Conservation (phyloP, 345 rosid genomes). For the Pistacia vera region DNA sequence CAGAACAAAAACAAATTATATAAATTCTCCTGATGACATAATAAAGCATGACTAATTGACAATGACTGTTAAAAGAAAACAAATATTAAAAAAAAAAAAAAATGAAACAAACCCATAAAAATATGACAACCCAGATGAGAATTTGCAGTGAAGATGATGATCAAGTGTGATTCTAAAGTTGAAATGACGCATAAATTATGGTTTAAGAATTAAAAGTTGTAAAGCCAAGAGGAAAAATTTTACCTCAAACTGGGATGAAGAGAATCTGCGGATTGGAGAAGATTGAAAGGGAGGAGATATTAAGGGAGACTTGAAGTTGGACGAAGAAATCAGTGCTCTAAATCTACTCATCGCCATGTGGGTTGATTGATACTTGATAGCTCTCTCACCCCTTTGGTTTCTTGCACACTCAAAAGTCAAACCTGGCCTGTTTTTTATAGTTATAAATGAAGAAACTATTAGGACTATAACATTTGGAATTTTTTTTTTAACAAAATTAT, state of each 20-base stretch:
- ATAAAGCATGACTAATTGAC: neutral
- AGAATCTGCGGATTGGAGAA: slow-evolving; percentile 3
- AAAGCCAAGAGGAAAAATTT: slow-evolving; percentile 1
- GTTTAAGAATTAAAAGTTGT: neutral
- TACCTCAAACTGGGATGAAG: slow-evolving; percentile 33
- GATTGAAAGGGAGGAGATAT: slow-evolving; percentile 6
- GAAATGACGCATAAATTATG: neutral
- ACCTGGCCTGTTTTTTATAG: no score
- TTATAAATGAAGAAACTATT: no score
- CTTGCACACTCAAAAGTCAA: no score
- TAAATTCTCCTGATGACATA: no score
- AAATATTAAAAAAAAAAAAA: neutral
- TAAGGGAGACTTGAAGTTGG: neutral
- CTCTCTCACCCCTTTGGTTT: neutral
- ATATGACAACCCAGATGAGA: slow-evolving; percentile 1
- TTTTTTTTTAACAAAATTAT: no score
- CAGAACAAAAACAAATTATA: no score
- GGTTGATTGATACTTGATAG: neutral
- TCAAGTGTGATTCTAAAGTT: neutral
- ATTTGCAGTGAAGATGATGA: neutral
- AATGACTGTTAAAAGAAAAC: neutral
- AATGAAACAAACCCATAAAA: neutral
- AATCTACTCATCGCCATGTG: slow-evolving; percentile 24
- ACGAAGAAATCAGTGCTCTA: neutral
- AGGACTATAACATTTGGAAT: no score